These are phyloP conservation scores for Beauveria brongniartii DNA, from an alignment of 2,329 filamentous ascomycete genomes.

Conservation along the genomic window DNA sequence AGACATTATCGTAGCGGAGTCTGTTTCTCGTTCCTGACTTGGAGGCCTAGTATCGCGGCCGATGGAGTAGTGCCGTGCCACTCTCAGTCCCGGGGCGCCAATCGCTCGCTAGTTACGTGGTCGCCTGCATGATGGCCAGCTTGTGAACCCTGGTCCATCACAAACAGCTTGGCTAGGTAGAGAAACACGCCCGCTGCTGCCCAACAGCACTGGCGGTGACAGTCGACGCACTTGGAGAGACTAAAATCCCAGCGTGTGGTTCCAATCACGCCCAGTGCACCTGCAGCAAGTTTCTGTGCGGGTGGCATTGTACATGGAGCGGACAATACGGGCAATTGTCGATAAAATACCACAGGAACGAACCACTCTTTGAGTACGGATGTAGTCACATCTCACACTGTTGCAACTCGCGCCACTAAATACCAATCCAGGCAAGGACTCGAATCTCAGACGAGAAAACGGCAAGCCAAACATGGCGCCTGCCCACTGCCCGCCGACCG, in stretches of 20 bases:
- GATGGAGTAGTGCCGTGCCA: neutral
- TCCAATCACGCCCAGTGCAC: neutral
- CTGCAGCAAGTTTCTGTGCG: neutral
- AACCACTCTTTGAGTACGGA: neutral
- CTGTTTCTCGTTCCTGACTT: slow-evolving; percentile 7
- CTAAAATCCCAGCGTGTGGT: neutral
- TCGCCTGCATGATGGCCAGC: slow-evolving; percentile 1
- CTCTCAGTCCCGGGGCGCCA: neutral
- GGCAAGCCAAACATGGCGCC: neutral
- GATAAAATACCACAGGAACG: neutral
- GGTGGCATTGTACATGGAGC: neutral
- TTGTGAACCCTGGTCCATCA: neutral
- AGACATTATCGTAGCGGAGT: neutral
- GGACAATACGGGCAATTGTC: too few relatives aligned
- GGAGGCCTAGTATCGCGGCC: slow-evolving; percentile 1
- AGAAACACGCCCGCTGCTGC: neutral
- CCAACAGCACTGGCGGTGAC: neutral
- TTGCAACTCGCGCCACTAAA: neutral
- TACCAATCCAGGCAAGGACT: neutral
- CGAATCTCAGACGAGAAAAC: neutral
- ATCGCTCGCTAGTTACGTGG: neutral
- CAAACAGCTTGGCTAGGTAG: neutral
- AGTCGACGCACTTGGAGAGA: neutral
- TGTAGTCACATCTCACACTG: slow-evolving; percentile 3
- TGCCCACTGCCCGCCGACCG: neutral